Percentiles rank a stretch among this genome's conserved stretches.
These are phyloP conservation scores for Lolium rigidum DNA, from an alignment of 176 grass and related monocot genomes.

Conservation along the genomic window DNA sequence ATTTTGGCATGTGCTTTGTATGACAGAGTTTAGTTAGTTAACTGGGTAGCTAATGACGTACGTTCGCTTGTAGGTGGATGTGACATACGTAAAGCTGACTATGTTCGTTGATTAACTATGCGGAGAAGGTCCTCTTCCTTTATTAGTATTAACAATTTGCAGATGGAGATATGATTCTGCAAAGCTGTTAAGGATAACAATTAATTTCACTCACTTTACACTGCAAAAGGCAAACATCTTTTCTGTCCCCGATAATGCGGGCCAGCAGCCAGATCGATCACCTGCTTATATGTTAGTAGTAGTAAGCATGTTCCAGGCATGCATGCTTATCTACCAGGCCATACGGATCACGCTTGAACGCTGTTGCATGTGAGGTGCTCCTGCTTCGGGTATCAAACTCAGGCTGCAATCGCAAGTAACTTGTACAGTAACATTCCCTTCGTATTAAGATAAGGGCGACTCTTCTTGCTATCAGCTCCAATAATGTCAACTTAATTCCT, in stretches of 20 bases:
- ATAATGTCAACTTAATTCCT: constrained; percentile 16
- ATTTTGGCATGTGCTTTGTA: constrained; percentile 49
- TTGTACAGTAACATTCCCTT: constrained; percentile 49
- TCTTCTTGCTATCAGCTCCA: constrained; percentile 25
- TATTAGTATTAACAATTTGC: constrained; percentile 11
- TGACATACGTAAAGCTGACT: neutral
- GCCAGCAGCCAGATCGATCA: neutral
- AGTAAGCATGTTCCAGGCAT: constrained; percentile 31
- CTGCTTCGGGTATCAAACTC: constrained; percentile 41
- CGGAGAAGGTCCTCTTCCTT: too few species aligned
- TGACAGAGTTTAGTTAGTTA: neutral
- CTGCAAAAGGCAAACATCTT: constrained; percentile 38
- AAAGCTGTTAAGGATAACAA: constrained; percentile 6
- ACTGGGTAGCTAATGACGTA: constrained; percentile 19
- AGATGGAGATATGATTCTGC: constrained; percentile 43
- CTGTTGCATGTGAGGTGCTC: constrained; percentile 48
- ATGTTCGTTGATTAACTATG: too few species aligned
- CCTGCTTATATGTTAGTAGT: constrained; percentile 25
- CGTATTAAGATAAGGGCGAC: constrained; percentile 33
- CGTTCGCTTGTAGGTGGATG: constrained; percentile 34
- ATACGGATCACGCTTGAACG: constrained; percentile 28
- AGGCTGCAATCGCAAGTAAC: constrained; percentile 40
- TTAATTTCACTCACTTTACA: constrained; percentile 15
- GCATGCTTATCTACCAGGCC: constrained; percentile 21
- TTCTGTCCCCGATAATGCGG: neutral